A percentile compares a stretch with the other conserved stretches of the same genome.
Evolutionary conservation across 1,139 yeast genomes (phyloP).

Genomic region (Pichia sp.): DNA sequence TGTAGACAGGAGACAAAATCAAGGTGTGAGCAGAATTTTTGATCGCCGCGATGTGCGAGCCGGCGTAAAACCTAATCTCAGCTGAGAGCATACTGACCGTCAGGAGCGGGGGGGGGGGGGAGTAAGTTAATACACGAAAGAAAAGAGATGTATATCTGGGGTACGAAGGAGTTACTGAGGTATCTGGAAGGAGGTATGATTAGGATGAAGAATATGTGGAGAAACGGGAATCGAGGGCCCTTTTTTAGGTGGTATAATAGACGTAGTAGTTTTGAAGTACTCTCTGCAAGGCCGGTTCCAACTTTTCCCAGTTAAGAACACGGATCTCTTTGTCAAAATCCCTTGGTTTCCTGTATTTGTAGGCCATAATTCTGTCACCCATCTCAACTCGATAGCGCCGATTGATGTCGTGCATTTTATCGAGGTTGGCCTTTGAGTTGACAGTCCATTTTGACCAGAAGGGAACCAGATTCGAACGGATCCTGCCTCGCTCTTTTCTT

Average conservation of each 20-base stretch:
- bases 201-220: too few species aligned
- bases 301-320: constrained; percentile 56
- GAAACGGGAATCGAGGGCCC: not conserved
- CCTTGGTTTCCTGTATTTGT: constrained; percentile 58
- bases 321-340: constrained; percentile 67
- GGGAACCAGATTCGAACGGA: constrained; percentile 62
- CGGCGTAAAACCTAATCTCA: too few species aligned
- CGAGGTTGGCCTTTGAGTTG: constrained; percentile 40
- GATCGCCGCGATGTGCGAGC: too few species aligned
- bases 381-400: not conserved
- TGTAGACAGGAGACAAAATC: too few species aligned
- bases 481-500: constrained; percentile 59
- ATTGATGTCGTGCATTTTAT: constrained; percentile 26
- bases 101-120: too few species aligned
- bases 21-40: too few species aligned
- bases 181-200: too few species aligned
- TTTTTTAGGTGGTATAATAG: not conserved
- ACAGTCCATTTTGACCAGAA: constrained; percentile 63
- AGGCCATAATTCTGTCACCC: constrained; percentile 60
- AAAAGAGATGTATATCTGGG: not conserved
- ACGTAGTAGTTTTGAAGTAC: constrained; percentile 59
- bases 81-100: too few species aligned
- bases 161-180: too few species aligned
- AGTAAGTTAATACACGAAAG: not conserved
- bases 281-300: constrained; percentile 56